These are phyloP conservation scores for Ascochyta rabiei DNA, from an alignment of 2,329 filamentous ascomycete species.

Conservation along the genomic window DNA sequence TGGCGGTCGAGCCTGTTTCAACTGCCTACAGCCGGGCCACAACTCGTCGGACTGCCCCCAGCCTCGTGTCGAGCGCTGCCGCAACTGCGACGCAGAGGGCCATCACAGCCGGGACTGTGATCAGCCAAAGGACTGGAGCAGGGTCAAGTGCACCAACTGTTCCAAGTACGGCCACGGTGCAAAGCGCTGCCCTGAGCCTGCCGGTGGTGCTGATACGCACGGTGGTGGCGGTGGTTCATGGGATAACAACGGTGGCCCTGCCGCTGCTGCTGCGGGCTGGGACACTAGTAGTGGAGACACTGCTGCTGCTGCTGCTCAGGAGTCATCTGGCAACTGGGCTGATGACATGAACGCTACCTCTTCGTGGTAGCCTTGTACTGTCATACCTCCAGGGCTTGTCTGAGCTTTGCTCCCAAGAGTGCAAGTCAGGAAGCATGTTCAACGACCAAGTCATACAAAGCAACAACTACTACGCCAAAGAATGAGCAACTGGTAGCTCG, in stretches of 20 bases:
- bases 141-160: conserved; percentile 66
- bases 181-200: conserved; percentile 48
- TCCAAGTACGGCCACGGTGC: conserved; percentile 52
- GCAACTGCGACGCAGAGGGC: conserved; percentile 69
- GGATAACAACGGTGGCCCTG: conserved; percentile 26
- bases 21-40: conserved; percentile 39
- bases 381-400: background rate
- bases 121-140: conserved; percentile 63
- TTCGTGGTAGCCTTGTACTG: conserved; percentile 13
- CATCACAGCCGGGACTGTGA: conserved; percentile 61
- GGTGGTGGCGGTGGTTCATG: conserved; percentile 33
- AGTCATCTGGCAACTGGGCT: conserved; percentile 13
- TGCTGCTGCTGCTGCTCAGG: conserved; percentile 13
- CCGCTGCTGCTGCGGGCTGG: conserved; percentile 21
- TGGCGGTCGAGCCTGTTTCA: conserved; percentile 29
- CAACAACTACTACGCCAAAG: background rate
- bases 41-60: conserved; percentile 36
- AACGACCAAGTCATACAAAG: background rate
- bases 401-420: background rate
- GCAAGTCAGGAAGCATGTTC: background rate
- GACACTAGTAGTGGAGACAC: conserved; percentile 26
- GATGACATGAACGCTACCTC: conserved; percentile 3
- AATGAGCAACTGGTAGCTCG: conserved; percentile 7
- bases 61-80: conserved; percentile 50
- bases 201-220: conserved; percentile 26